phyloP scores from a whole-genome alignment of 345 rosid species.

The Melastoma malabathricum region DNA sequence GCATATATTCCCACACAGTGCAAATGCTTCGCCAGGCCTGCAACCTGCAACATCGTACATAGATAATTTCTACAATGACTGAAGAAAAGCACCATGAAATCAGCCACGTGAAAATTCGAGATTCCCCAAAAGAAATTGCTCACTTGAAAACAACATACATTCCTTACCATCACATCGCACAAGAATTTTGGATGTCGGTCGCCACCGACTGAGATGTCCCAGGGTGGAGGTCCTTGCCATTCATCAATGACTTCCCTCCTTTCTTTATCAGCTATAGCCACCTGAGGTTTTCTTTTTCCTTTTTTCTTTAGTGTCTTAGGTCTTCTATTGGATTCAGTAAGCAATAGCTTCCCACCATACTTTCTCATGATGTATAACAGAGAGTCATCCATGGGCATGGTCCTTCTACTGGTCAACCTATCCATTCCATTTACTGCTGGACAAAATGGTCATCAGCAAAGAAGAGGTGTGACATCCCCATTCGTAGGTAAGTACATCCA shows the following conservation, averaged over 20 bases:
- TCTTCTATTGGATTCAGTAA: constrained; percentile 57
- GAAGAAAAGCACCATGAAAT: too few relatives aligned
- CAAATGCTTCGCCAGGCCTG: constrained; percentile 91
- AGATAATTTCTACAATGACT: too few relatives aligned
- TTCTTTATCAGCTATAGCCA: constrained; percentile 17
- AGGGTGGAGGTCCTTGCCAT: constrained; percentile 83
- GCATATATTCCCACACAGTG: constrained; percentile 92
- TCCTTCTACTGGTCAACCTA: constrained; percentile 23
- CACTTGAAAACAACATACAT: too few relatives aligned
- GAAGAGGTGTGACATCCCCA: too few relatives aligned
- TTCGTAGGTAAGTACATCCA: too few relatives aligned
- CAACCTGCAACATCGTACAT: constrained; percentile 32
- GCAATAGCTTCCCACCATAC: constrained; percentile 52
- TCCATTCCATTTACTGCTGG: constrained; percentile 21
- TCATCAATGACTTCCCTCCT: constrained; percentile 23
- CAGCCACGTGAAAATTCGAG: too few relatives aligned
- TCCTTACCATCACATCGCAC: constrained; percentile 81
- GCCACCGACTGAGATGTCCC: constrained; percentile 71
- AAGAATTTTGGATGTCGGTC: constrained; percentile 86
- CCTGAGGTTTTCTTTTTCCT: constrained; percentile 29
- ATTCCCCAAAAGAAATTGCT: too few relatives aligned
- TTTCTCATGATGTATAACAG: constrained; percentile 46
- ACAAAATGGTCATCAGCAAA: too few relatives aligned
- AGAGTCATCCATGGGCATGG: constrained; percentile 57
- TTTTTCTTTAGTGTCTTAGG: constrained; percentile 54